These are phyloP conservation scores for Escallonia rubra DNA, from an alignment of 129 eudicot genomes.

Conservation along the genomic window DNA sequence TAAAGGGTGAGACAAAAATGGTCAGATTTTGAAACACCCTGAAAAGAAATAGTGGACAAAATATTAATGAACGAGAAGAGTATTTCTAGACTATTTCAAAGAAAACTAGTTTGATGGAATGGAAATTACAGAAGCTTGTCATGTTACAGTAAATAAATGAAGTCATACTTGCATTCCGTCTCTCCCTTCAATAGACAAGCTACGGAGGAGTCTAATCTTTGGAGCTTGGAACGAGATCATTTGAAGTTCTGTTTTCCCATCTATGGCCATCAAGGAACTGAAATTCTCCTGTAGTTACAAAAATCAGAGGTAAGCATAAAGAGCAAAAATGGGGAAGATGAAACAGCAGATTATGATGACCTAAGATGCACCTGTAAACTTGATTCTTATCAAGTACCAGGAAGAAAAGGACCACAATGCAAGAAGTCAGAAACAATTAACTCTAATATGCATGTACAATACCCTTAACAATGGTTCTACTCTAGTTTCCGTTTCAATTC, in stretches of 20 bases:
- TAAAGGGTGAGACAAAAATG: no score
- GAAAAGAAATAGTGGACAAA: no score
- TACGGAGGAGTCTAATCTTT: constrained; percentile 72
- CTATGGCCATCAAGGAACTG: constrained; percentile 39
- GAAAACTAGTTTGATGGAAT: no score
- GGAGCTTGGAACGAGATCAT: constrained; percentile 74
- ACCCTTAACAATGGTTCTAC: neutral
- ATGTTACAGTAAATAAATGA: neutral
- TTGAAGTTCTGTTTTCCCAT: constrained; percentile 72
- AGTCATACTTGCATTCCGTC: constrained; percentile 63
- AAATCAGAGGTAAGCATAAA: neutral
- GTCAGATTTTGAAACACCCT: no score
- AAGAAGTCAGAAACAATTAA: neutral
- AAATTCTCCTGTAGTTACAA: constrained; percentile 37
- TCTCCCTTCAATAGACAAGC: constrained; percentile 60
- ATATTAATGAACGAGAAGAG: no score
- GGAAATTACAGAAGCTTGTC: no score
- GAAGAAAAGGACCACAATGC: neutral
- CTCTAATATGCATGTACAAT: neutral
- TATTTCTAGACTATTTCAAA: no score
- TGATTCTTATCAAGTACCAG: no score
- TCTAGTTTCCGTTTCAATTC: neutral
- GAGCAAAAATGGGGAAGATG: neutral
- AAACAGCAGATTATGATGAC: neutral
- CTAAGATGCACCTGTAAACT: no score